Evolutionary conservation across 345 rosid genomes (phyloP).

Genomic region (Nephelium lappaceum): DNA sequence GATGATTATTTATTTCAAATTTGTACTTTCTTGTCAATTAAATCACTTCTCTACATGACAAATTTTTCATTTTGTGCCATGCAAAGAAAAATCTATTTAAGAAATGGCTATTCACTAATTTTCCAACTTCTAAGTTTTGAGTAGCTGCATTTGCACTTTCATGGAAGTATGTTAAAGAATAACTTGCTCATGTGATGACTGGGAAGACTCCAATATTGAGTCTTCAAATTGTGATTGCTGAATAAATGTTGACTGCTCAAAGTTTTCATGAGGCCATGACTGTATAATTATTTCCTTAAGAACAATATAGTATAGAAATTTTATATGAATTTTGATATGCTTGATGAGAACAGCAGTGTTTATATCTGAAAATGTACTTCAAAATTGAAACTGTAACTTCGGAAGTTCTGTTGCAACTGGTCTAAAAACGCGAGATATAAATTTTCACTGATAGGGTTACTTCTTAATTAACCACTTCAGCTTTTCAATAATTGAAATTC

Average conservation of each 20-base stretch:
- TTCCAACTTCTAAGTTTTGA: background rate
- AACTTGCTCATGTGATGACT: background rate
- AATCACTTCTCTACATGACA: background rate
- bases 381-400: background rate
- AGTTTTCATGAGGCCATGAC: background rate
- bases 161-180: background rate
- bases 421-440: background rate
- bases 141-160: background rate
- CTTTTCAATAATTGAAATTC: background rate
- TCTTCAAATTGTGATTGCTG: background rate
- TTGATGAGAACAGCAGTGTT: background rate
- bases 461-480: background rate
- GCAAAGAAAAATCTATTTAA: background rate
- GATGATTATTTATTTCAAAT: background rate
- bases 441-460: background rate
- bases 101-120: background rate
- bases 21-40: background rate
- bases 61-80: background rate
- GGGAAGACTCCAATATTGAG: background rate
- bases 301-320: background rate
- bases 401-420: constrained; percentile 1
- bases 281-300: background rate
- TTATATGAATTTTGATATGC: background rate
- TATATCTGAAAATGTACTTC: background rate
- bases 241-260: background rate